A percentile compares a stretch with the other conserved stretches of the same genome.
phyloP scores from a whole-genome alignment of 2,329 filamentous ascomycete species.

The Uncinocarpus reesii region DNA sequence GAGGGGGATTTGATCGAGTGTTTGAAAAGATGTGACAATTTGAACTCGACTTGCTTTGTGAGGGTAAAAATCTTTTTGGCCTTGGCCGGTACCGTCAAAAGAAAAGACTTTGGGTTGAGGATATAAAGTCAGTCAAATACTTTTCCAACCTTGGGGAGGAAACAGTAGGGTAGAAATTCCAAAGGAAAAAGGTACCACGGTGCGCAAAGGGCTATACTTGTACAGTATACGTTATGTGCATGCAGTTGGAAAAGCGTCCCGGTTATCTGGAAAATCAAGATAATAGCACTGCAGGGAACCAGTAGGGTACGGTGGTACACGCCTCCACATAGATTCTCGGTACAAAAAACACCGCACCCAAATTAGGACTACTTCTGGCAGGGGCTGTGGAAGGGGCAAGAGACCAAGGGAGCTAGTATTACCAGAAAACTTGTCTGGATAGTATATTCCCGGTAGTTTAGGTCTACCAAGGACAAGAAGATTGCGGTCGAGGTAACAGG shows the following conservation, averaged over 20 bases:
- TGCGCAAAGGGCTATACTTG: constrained; percentile 6
- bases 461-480: background rate
- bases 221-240: constrained; percentile 5
- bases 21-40: no score
- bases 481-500: background rate
- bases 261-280: constrained; percentile 7
- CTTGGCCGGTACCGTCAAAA: background rate
- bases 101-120: background rate
- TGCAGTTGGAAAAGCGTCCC: constrained; percentile 5
- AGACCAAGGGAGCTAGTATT: constrained; percentile 4
- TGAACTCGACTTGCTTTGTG: background rate
- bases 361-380: background rate
- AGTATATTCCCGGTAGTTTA: background rate
- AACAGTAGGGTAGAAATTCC: background rate
- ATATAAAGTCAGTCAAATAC: constrained; percentile 6
- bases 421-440: background rate
- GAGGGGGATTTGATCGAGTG: background rate
- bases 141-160: background rate
- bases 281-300: constrained; percentile 6
- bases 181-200: background rate
- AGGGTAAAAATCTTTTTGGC: background rate
- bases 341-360: constrained; percentile 4
- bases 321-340: background rate
- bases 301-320: constrained; percentile 1
- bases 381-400: background rate